Evolutionary conservation across 2,329 filamentous ascomycete species (phyloP).

Genomic region (Alternaria rosae): DNA sequence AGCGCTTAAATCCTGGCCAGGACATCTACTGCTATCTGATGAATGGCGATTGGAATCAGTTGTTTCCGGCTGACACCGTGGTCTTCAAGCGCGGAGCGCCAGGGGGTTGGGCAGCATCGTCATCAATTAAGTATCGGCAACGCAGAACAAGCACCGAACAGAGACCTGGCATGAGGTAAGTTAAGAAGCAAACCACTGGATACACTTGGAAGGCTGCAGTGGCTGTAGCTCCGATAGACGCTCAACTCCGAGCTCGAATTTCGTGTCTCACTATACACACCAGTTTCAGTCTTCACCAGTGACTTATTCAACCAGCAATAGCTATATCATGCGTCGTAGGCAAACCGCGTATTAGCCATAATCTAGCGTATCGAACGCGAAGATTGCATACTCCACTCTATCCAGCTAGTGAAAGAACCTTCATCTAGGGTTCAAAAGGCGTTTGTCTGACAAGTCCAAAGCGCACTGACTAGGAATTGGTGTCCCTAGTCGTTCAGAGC

Average conservation of each 20-base stretch:
- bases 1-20: neutral
- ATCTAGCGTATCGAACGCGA: neutral
- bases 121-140: slow-evolving; percentile 1
- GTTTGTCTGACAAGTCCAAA: neutral
- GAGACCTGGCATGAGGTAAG: neutral
- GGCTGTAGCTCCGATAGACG: neutral
- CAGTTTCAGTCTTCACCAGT: neutral
- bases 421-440: neutral
- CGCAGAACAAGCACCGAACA: neutral
- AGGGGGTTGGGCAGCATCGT: neutral
- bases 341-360: neutral
- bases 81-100: neutral
- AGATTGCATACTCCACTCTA: neutral
- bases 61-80: neutral
- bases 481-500: neutral
- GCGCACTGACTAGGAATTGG: neutral
- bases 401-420: neutral
- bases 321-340: neutral
- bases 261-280: neutral
- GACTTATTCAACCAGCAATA: neutral
- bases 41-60: neutral
- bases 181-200: neutral
- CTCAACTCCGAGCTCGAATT: neutral
- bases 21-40: neutral
- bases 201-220: neutral